A percentile compares a stretch with the other conserved stretches of the same genome.
Conservation (phyloP, 208 protist genomes). For the Wallacemonas sp. region DNA sequence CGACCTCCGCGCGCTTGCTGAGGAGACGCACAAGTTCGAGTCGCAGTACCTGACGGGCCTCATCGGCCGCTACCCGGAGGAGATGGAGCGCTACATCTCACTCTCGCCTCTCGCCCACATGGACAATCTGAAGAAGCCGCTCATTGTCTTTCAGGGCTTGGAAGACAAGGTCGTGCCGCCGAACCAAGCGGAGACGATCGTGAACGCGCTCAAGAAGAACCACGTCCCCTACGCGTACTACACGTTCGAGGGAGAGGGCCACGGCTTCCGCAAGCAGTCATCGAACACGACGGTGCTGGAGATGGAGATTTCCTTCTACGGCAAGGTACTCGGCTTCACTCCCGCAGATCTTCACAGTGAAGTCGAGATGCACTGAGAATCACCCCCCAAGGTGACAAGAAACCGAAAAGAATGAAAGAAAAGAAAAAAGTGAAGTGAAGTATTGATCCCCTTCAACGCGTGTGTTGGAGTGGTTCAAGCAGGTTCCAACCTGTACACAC, state of each 20-base stretch:
- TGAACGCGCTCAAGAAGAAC: slow-evolving; percentile 11
- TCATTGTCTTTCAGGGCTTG: slow-evolving; percentile 12
- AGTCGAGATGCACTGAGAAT: slow-evolving; percentile 12
- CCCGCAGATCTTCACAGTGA: neutral
- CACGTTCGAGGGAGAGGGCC: slow-evolving; percentile 13
- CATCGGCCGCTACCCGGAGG: slow-evolving; percentile 14
- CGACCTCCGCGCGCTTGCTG: slow-evolving; percentile 4
- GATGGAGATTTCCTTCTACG: slow-evolving; percentile 14
- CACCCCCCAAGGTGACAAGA: too few relatives aligned
- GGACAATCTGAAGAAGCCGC: slow-evolving; percentile 5
- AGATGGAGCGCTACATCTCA: slow-evolving; percentile 3
- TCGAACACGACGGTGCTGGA: slow-evolving; percentile 12
- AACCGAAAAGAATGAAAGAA: neutral
- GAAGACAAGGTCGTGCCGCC: slow-evolving; percentile 16
- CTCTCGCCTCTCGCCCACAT: slow-evolving; percentile 11
- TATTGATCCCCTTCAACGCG: too few relatives aligned
- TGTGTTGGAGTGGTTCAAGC: too few relatives aligned
- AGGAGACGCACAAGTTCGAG: slow-evolving; percentile 17
- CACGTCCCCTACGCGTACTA: slow-evolving; percentile 16
- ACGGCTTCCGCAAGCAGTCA: slow-evolving; percentile 13
- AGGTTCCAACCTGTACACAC: too few relatives aligned
- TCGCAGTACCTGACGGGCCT: slow-evolving; percentile 14
- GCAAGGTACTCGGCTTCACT: slow-evolving; percentile 5
- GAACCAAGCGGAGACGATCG: slow-evolving; percentile 2
- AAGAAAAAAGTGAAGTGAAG: too few relatives aligned